Conservation (phyloP, 1,284 basidiomycete species). For the Microbotryum silenes-acaulis region DNA sequence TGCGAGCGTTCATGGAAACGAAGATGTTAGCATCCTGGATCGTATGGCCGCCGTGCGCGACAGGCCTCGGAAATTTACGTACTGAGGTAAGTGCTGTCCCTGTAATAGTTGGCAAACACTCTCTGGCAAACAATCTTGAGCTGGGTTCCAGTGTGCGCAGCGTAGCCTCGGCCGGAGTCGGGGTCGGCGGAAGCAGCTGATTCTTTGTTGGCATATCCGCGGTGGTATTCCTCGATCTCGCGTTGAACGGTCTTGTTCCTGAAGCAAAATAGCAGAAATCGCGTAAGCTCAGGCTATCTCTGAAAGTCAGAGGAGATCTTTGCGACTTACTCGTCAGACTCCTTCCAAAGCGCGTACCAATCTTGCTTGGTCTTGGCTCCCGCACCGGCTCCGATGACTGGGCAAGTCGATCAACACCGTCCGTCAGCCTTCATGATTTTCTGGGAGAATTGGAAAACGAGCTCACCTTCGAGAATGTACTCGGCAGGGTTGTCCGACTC, state of each 20-base stretch:
- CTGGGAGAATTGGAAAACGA: background rate
- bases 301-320: background rate
- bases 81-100: constrained; percentile 38
- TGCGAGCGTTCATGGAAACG: too few species aligned
- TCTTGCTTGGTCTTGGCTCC: constrained; percentile 55
- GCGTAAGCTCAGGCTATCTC: background rate
- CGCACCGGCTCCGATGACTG: constrained; percentile 66
- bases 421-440: constrained; percentile 34
- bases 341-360: constrained; percentile 68
- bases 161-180: constrained; percentile 37
- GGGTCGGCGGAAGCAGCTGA: constrained; percentile 34
- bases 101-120: constrained; percentile 37
- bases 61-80: constrained; percentile 13
- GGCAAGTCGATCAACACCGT: constrained; percentile 28
- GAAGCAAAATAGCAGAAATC: background rate
- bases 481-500: constrained; percentile 49
- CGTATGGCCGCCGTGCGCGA: too few species aligned
- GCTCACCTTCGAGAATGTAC: constrained; percentile 36
- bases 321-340: constrained; percentile 42
- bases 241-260: constrained; percentile 37
- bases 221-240: constrained; percentile 44
- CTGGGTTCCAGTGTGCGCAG: constrained; percentile 35
- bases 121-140: constrained; percentile 30
- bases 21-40: background rate
- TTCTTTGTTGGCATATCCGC: constrained; percentile 18